These are phyloP conservation scores for Eucalyptus sp. DNA, from an alignment of 345 rosid genomes.

Conservation along the genomic window DNA sequence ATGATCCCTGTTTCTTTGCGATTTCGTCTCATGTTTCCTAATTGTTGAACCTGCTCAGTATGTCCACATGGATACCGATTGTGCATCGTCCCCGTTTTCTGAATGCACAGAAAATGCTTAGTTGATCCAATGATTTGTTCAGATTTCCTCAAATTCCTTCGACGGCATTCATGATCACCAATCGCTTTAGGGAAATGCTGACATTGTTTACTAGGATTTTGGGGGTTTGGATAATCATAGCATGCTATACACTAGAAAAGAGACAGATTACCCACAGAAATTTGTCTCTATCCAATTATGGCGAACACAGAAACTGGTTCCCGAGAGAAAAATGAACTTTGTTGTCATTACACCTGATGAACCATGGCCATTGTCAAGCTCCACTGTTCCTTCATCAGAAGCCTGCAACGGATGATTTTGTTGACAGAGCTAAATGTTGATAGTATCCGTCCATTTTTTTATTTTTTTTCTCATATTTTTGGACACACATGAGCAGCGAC, in stretches of 20 bases:
- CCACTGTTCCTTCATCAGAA: neutral
- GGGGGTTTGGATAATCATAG: neutral
- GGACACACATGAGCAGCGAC: rapidly evolving
- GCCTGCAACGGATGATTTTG: neutral
- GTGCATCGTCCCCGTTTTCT: neutral
- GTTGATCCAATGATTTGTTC: no score
- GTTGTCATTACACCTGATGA: neutral
- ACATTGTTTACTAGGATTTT: no score
- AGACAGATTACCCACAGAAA: neutral
- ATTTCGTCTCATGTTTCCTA: neutral
- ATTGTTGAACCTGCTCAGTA: neutral
- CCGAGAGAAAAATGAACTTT: neutral
- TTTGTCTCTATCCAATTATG: neutral
- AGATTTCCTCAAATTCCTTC: no score
- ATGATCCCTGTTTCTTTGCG: neutral
- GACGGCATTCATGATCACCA: rapidly evolving
- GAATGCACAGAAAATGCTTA: no score
- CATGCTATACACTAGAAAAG: neutral
- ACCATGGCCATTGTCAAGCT: neutral
- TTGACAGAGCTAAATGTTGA: neutral
- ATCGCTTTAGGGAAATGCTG: rapidly evolving
- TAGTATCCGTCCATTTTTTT: neutral
- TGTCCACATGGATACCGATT: rapidly evolving
- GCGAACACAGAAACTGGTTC: rapidly evolving
- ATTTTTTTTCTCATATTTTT: neutral